A percentile compares a stretch with the other conserved stretches of the same genome.
Conservation (phyloP, 164 flowering plant genomes). For the Vitis rupestris region DNA sequence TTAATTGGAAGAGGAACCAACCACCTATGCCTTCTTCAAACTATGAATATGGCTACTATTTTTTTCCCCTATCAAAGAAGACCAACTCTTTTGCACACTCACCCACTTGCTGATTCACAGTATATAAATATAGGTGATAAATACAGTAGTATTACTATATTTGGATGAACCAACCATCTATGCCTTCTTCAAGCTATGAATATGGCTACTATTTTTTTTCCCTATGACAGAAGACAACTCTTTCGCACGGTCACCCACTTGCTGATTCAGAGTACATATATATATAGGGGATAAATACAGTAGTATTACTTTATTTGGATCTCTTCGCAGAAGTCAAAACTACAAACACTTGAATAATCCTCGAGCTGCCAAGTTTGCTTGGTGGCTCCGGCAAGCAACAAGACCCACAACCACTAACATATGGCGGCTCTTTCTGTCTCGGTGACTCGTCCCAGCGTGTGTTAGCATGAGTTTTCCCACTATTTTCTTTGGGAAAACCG, state of each 20-base stretch:
- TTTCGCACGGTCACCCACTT: not conserved
- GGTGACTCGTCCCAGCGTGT: not conserved
- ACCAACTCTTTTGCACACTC: too few species aligned
- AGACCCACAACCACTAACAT: not conserved
- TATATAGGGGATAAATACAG: not conserved
- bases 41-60: too few species aligned
- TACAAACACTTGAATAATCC: constrained; percentile 11
- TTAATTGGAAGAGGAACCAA: too few species aligned
- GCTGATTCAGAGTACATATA: constrained; percentile 6
- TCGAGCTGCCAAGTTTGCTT: constrained; percentile 29
- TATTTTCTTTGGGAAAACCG: too few species aligned
- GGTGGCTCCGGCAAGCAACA: constrained; percentile 28
- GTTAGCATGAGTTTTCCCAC: not conserved
- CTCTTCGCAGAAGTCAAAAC: constrained; percentile 17
- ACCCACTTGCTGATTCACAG: constrained; percentile 6
- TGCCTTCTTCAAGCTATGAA: too few species aligned
- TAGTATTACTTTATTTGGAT: too few species aligned
- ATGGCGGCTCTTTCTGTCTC: constrained; percentile 1
- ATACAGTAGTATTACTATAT: not conserved
- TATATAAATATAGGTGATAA: not conserved
- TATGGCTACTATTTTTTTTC: too few species aligned
- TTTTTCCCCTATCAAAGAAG: too few species aligned
- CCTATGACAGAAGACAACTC: too few species aligned
- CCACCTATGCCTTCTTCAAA: too few species aligned
- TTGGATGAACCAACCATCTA: too few species aligned